Base-by-base conservation (phyloP, 129 eudicot species). In the Saussurea involucrata region DNA sequence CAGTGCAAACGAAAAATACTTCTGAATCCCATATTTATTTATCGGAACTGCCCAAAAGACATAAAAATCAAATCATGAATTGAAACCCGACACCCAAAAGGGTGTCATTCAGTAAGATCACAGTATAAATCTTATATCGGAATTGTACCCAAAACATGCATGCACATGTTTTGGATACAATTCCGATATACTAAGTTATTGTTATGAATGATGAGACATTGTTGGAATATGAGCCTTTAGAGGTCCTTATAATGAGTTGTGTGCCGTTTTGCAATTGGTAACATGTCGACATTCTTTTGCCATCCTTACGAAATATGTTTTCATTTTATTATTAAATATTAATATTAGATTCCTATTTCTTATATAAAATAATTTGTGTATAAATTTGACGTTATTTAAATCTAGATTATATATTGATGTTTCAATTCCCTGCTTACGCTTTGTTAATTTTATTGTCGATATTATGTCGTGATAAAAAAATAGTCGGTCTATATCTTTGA, bases 231-330 rank as follows among this genome's bases (percentile, higher is more conserved):
- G 28, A 40, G 21, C 34, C 0, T 25, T 25, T 1, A 68, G 6
- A 72, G 67, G 24, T 7, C 66, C 64, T 79, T 65, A 72, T 72
- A 79, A 42, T 4, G 49, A 63, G 70, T 25, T 78, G 33, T 24
- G 12, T 36, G 24, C 36, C 71, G 40, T 64, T 34, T 34, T 72
- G 58, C 27, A 55, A 63, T 72, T 31, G 73, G 60, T 21, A 65
- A n/a, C 78, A 79, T 79, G 83, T 79, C 83, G 83, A 79, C 83
- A 79, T 46, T 29, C 27, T 79, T 29, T 42, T 64, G 83, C n/a
- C 83, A 79, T 79, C 1, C 72, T 72, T 44, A 42, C 73, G 32
- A 24, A 20, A 57, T 40, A 24, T 34, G 1, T 18, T 63, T 60
- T 22, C 8, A 3, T 60, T 60, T 21, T 60, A 60, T 18, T 21